These are phyloP conservation scores for Dendrothele bispora DNA, from an alignment of 768 basidiomycete genomes.

Conservation along the genomic window DNA sequence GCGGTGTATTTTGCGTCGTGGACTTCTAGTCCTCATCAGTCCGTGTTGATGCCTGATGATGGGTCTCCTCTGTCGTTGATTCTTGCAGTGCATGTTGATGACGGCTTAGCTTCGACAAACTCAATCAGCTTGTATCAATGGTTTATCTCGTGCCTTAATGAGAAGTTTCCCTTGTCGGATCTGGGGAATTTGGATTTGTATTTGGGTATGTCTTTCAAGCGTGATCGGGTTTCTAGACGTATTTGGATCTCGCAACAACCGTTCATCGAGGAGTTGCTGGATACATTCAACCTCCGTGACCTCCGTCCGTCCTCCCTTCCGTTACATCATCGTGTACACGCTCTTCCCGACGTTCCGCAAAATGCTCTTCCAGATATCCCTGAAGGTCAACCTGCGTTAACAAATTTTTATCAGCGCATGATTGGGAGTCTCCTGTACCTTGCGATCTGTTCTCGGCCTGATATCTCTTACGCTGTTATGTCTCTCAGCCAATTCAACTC, in stretches of 20 bases:
- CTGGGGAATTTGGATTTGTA: slow-evolving; percentile 9
- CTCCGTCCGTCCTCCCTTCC: neutral
- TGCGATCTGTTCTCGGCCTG: slow-evolving; percentile 12
- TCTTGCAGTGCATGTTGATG: slow-evolving; percentile 1
- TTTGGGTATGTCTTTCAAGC: slow-evolving; percentile 14
- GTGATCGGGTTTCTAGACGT: slow-evolving; percentile 1
- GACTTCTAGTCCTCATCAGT: neutral
- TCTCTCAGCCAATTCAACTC: slow-evolving; percentile 8
- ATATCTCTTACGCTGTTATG: slow-evolving; percentile 13
- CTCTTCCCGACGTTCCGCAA: neutral
- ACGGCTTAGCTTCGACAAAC: neutral
- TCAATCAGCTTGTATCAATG: neutral
- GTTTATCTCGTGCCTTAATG: slow-evolving; percentile 8
- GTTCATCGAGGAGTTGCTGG: slow-evolving; percentile 6
- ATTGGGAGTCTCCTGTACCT: slow-evolving; percentile 8
- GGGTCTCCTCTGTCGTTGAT: neutral
- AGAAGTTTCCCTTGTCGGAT: slow-evolving; percentile 9
- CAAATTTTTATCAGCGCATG: slow-evolving; percentile 6
- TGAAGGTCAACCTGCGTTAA: neutral
- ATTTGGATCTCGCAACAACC: slow-evolving; percentile 11
- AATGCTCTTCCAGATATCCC: neutral
- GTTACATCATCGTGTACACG: neutral
- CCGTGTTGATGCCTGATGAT: neutral
- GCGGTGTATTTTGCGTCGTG: neutral
- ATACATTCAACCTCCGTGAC: neutral